Conservation (phyloP, 2,329 filamentous ascomycete genomes). For the Escovopsis sp. region DNA sequence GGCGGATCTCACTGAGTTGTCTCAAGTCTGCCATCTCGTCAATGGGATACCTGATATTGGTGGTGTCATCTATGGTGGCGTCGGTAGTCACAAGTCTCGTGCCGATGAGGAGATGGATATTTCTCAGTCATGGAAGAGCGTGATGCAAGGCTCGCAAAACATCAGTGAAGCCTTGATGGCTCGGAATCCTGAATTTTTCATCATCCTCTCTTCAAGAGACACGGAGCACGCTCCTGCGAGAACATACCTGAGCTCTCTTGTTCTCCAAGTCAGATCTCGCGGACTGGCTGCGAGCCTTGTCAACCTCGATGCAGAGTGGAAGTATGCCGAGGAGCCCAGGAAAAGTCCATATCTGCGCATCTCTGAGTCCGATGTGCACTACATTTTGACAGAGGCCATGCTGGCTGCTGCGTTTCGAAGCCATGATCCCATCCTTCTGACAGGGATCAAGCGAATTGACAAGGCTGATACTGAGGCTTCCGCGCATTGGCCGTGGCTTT, state of each 20-base stretch:
- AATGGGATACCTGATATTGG: background rate
- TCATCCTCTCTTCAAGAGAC: background rate
- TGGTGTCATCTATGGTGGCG: background rate
- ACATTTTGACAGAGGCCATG: background rate
- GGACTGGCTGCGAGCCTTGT: background rate
- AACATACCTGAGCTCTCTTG: background rate
- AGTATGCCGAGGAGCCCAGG: background rate
- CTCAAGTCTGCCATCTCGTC: background rate
- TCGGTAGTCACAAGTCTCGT: background rate
- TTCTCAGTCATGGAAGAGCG: background rate
- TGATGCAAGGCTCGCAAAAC: background rate
- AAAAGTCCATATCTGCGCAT: background rate
- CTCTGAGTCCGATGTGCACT: background rate
- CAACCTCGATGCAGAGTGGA: background rate
- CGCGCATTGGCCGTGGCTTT: background rate
- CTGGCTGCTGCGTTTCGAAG: background rate
- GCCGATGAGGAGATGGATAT: background rate
- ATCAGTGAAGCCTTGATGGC: background rate
- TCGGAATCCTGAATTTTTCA: background rate
- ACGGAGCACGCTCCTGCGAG: background rate
- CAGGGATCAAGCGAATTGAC: background rate
- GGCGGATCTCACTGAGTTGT: background rate
- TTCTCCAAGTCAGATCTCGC: background rate
- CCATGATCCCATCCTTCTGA: background rate
- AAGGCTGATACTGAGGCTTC: background rate